Evolutionary conservation across 2,329 filamentous ascomycete species (phyloP), one percentile per base, ranked within the genome.

Genomic region (Pseudocercospora cruenta): DNA sequence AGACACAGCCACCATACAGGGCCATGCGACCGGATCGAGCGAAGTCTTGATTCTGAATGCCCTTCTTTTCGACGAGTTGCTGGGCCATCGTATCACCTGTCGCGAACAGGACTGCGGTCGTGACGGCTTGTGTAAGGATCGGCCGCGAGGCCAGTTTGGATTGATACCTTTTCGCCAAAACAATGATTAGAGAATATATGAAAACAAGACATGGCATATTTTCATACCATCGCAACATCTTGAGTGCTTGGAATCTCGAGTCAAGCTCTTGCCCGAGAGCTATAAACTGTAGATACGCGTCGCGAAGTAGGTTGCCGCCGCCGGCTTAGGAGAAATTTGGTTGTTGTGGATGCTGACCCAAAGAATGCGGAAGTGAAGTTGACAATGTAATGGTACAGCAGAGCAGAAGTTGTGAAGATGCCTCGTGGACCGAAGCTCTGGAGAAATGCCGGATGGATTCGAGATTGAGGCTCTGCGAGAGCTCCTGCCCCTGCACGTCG

Each of bases 61-160:
- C 94, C 75, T 86, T 89, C 79, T 88, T 90, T 82, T 98, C 94
- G 66, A 99, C 91, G 39, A 88, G 84, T 81, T 98, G 94, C 81
- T 99, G 95, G 43, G 95, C 93, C 71, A 96, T 89, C 67, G 91
- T 85, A 82, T 99, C 95, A 74, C 95, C 95, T 14, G 93, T 92
- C 65, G 91, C 94, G 78, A 98, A 99, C 69, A 99, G 89, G 66
- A 98, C 86, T 58, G 92, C 91, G 45, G 94, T 97, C 64, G 93
- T 96, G 74, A 97, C 82, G 78, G 90, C 92, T 84, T 97, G 93
- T 10, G 94, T 98, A 75, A 97, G 87, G 73, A 98, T 84, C 67
- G 94, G 94, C 76, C 91, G 88, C 75, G 88, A 87, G 73, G 91
- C 90, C 78, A 97, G 85, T 80, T 88, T 91, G 76, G 88, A 85